phyloP scores from a whole-genome alignment of 495 filamentous ascomycete genomes.

The Trichoderma gamsii region DNA sequence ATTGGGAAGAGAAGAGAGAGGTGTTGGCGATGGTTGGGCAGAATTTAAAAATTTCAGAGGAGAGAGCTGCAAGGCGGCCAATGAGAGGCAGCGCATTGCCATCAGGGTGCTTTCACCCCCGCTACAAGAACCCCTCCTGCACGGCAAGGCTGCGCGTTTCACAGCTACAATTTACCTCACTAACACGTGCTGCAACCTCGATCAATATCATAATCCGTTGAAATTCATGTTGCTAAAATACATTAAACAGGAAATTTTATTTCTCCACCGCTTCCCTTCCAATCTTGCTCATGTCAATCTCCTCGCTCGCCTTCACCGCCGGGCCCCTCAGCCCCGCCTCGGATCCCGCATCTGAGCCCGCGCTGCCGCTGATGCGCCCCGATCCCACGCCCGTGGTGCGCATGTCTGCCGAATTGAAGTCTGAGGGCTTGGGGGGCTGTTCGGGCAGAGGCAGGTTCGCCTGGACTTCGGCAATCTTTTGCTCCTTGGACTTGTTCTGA shows the following conservation, averaged over 20 bases:
- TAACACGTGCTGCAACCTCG: no score
- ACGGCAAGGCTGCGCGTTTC: no score
- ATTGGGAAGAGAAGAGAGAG: not conserved
- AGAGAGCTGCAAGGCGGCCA: not conserved
- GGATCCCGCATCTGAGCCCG: slow-evolving; percentile 45
- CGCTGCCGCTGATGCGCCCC: slow-evolving; percentile 47
- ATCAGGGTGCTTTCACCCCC: not conserved
- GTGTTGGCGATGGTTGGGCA: not conserved
- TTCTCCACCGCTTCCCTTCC: not conserved
- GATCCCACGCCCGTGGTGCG: slow-evolving; percentile 62
- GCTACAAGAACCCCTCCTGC: not conserved
- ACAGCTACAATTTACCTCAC: no score
- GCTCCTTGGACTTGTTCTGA: slow-evolving; percentile 44
- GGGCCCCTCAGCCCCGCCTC: slow-evolving; percentile 56
- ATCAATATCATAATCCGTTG: no score
- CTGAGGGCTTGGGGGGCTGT: slow-evolving; percentile 63
- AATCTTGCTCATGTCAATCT: slow-evolving; percentile 17
- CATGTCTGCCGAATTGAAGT: slow-evolving; percentile 64
- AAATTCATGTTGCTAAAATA: not conserved
- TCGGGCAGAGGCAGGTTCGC: slow-evolving; percentile 75
- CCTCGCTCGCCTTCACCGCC: slow-evolving; percentile 49
- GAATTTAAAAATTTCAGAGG: not conserved
- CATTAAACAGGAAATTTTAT: not conserved
- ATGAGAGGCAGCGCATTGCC: not conserved
- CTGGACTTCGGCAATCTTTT: slow-evolving; percentile 58